Conservation (phyloP, 306 rosid genomes). For the Hylodesmum podocarpum region DNA sequence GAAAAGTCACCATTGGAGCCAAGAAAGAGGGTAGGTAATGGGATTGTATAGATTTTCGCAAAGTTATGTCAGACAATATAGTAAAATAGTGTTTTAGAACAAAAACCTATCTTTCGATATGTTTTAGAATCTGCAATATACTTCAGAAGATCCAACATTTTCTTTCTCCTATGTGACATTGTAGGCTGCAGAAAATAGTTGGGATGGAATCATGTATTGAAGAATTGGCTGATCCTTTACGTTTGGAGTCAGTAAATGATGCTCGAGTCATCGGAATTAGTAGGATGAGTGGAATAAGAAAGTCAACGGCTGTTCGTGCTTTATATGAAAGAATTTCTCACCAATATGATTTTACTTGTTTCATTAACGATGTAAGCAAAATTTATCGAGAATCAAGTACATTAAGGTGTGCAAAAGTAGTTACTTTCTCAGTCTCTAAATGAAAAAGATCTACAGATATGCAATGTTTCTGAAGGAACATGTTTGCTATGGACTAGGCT, state of each 20-base stretch:
- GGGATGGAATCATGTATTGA: neutral
- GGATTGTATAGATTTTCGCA: neutral
- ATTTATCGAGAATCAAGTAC: neutral
- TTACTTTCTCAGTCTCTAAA: neutral
- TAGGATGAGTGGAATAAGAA: neutral
- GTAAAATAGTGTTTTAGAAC: neutral
- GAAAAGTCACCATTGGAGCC: neutral
- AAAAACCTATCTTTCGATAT: neutral
- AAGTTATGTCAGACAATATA: neutral
- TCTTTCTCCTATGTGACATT: neutral
- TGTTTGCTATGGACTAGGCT: neutral
- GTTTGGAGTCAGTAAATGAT: neutral
- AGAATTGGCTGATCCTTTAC: neutral
- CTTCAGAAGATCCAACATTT: neutral
- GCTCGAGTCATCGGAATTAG: neutral
- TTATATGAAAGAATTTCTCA: neutral
- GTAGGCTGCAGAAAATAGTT: neutral
- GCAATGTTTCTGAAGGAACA: neutral
- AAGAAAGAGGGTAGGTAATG: constrained; percentile 32
- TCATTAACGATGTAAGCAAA: constrained; percentile 18
- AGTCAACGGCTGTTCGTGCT: neutral
- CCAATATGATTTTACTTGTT: neutral
- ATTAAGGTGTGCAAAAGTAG: neutral
- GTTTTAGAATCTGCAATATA: neutral
- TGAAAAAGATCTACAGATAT: neutral